Conservation (phyloP, 192 early-diverging fungal species). For the Coemansia guatemalensis region DNA sequence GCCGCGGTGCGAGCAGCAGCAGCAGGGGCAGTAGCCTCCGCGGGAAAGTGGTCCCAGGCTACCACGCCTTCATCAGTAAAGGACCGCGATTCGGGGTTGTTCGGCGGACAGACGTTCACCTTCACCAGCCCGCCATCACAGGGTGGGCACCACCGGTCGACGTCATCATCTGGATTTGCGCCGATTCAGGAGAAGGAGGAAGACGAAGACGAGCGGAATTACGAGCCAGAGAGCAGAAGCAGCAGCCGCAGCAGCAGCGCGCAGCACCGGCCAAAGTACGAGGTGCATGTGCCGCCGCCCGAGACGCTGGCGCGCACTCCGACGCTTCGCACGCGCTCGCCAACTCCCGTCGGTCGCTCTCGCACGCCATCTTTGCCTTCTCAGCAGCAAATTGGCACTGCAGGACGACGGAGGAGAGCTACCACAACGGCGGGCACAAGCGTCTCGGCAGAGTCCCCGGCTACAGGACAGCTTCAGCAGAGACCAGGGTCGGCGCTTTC, state of each 20-base stretch:
- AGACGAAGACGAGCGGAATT: constrained; percentile 28
- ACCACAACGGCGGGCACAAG: constrained; percentile 12
- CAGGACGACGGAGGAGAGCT: constrained; percentile 22
- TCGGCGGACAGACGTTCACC: constrained; percentile 40
- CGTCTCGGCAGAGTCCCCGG: neutral
- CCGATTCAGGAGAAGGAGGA: constrained; percentile 36
- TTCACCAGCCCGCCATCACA: constrained; percentile 21
- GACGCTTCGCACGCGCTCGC: constrained; percentile 35
- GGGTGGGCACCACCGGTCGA: constrained; percentile 8
- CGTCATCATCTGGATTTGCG: constrained; percentile 22
- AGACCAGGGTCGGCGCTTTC: neutral
- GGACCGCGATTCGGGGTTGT: constrained; percentile 48
- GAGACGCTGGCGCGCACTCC: constrained; percentile 47
- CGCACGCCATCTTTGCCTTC: neutral
- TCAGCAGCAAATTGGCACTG: constrained; percentile 3
- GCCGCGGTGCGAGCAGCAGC: neutral
- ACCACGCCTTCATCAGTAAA: constrained; percentile 30
- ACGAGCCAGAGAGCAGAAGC: neutral
- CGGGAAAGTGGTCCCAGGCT: constrained; percentile 40
- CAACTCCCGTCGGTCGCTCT: constrained; percentile 29
- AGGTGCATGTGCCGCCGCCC: constrained; percentile 44
- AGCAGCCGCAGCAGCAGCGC: neutral
- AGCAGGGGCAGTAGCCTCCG: neutral
- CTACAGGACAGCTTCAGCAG: neutral
- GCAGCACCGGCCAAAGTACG: constrained; percentile 20